Evolutionary conservation across 83 land plant genomes (phyloP).

Genomic region (Isoetes engelmannii): DNA sequence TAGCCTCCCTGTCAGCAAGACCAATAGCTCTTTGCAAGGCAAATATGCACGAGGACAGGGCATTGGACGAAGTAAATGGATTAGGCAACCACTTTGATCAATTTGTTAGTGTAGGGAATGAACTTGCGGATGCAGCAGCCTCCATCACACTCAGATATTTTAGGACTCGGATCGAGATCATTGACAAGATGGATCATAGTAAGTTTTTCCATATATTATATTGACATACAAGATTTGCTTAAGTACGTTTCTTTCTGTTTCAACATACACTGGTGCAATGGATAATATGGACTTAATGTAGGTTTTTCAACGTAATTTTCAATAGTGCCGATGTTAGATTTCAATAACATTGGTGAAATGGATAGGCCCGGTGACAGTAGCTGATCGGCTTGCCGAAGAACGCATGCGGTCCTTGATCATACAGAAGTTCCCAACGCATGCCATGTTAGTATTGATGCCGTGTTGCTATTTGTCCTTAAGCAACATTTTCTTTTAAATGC

Average conservation of each 20-base stretch:
- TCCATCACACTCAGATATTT: constrained; percentile 59
- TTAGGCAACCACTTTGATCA: constrained; percentile 21
- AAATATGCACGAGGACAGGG: too few species aligned
- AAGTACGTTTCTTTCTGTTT: background rate
- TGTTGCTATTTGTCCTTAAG: too few species aligned
- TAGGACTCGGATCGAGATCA: constrained; percentile 48
- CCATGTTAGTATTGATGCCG: constrained; percentile 44
- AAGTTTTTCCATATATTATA: constrained; percentile 6
- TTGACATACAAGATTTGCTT: background rate
- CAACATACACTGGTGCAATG: background rate
- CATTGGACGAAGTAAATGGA: too few species aligned
- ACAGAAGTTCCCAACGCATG: constrained; percentile 70
- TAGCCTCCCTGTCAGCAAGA: too few species aligned
- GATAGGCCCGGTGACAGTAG: constrained; percentile 92
- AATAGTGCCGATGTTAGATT: background rate
- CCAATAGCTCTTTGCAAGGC: too few species aligned
- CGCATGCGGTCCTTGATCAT: constrained; percentile 60
- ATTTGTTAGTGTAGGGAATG: constrained; percentile 44
- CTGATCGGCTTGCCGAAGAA: constrained; percentile 74
- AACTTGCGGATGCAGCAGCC: constrained; percentile 61
- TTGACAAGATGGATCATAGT: constrained; percentile 69
- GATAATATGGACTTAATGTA: background rate
- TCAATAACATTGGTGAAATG: background rate
- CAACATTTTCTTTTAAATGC: too few species aligned
- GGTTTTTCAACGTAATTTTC: background rate